Conservation (phyloP, 2,329 filamentous ascomycete species). For the Hypoxylon sp. region DNA sequence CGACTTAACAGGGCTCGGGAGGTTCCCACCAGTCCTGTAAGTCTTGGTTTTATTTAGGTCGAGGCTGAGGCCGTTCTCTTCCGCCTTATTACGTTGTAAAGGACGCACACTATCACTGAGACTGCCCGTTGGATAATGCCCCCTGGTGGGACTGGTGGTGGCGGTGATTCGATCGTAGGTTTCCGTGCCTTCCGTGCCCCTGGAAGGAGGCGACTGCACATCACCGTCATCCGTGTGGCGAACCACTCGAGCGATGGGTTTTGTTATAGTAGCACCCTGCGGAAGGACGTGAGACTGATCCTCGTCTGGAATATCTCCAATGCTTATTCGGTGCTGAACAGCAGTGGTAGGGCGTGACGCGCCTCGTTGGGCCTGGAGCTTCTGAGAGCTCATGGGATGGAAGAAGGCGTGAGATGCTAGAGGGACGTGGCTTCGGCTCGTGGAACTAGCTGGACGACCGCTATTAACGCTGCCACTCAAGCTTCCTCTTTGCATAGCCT, state of each 20-base stretch:
- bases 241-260: constrained; percentile 49
- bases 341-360: constrained; percentile 60
- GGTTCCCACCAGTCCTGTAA: constrained; percentile 64
- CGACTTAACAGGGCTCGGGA: constrained; percentile 74
- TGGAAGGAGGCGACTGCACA: constrained; percentile 73
- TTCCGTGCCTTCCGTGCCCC: constrained; percentile 85
- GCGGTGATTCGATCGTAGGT: constrained; percentile 77
- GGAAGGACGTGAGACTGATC: constrained; percentile 63
- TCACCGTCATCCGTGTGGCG: constrained; percentile 60
- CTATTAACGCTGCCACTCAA: constrained; percentile 54
- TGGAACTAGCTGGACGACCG: constrained; percentile 72
- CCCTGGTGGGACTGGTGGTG: constrained; percentile 78
- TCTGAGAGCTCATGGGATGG: constrained; percentile 95
- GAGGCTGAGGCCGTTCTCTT: constrained; percentile 62
- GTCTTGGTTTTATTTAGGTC: constrained; percentile 69
- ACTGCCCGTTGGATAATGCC: constrained; percentile 69
- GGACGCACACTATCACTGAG: constrained; percentile 83
- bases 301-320: constrained; percentile 51
- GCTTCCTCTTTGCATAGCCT: constrained; percentile 58
- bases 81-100: constrained; percentile 66
- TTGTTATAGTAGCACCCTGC: constrained; percentile 67
- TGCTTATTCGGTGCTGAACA: constrained; percentile 53
- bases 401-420: constrained; percentile 93
- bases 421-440: constrained; percentile 88
- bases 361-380: constrained; percentile 88